These are phyloP conservation scores for Karstenula rhodostoma DNA, from an alignment of 2,329 filamentous ascomycete genomes.

Conservation along the genomic window DNA sequence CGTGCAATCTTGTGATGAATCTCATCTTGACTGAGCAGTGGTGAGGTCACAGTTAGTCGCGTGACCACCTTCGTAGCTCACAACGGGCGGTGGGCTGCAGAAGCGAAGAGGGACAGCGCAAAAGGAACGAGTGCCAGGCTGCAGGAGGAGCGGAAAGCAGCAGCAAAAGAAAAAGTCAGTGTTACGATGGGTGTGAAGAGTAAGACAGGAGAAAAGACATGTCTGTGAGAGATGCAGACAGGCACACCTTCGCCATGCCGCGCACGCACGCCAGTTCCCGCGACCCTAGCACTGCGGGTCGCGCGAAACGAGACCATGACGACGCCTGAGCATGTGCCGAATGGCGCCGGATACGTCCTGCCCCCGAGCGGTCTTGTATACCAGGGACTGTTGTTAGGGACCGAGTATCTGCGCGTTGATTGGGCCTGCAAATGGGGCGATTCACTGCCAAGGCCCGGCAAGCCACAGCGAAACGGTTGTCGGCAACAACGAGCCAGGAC, in stretches of 20 bases:
- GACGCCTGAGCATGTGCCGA: slow-evolving; percentile 12
- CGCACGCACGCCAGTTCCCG: slow-evolving; percentile 1
- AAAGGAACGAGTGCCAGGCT: not conserved
- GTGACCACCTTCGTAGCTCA: slow-evolving; percentile 1
- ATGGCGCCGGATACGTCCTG: not conserved
- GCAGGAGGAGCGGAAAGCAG: slow-evolving; percentile 7
- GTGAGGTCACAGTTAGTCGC: not conserved
- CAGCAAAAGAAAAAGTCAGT: slow-evolving; percentile 2
- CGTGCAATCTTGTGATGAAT: slow-evolving; percentile 41
- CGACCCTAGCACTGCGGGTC: not conserved
- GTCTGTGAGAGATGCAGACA: slow-evolving; percentile 20
- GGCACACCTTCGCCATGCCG: slow-evolving; percentile 2
- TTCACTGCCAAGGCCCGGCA: not conserved
- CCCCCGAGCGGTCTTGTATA: not conserved
- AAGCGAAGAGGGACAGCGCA: slow-evolving; percentile 3
- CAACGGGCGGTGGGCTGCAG: not conserved
- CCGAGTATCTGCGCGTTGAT: slow-evolving; percentile 2
- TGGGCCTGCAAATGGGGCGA: not conserved
- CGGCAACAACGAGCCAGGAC: not conserved
- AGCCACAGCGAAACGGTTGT: slow-evolving; percentile 11
- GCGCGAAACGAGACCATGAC: slow-evolving; percentile 17
- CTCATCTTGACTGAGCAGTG: slow-evolving; percentile 32
- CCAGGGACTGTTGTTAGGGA: not conserved
- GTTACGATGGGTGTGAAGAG: slow-evolving; percentile 6
- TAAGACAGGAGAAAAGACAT: slow-evolving; percentile 22